A percentile compares a stretch with the other conserved stretches of the same genome.
phyloP scores from a whole-genome alignment of 2,329 filamentous ascomycete genomes.

The Hirsutella minnesotensis region DNA sequence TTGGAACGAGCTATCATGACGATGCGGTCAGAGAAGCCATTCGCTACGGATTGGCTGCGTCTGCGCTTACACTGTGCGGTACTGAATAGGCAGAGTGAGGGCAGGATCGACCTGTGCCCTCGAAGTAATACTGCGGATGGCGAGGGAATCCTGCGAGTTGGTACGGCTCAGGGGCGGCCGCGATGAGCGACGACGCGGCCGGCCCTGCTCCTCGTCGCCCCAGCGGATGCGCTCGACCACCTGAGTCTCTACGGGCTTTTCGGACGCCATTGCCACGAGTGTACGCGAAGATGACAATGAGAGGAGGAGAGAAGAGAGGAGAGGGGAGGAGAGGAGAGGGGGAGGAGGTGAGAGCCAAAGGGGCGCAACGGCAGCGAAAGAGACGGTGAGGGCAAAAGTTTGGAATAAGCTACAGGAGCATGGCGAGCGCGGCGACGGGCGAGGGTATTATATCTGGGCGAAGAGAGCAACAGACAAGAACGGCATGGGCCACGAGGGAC shows the following conservation, averaged over 20 bases:
- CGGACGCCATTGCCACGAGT: constrained; percentile 4
- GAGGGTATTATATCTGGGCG: too few relatives aligned
- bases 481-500: too few relatives aligned
- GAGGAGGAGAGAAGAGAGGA: background rate
- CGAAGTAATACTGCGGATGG: constrained; percentile 26
- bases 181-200: constrained; percentile 8
- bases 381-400: background rate
- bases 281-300: background rate
- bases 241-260: constrained; percentile 6
- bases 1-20: constrained; percentile 30
- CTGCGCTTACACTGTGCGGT: constrained; percentile 36
- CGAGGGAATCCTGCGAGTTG: constrained; percentile 25
- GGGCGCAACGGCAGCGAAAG: background rate
- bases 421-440: background rate
- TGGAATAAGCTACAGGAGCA: background rate
- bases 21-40: background rate
- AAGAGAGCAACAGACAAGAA: too few relatives aligned
- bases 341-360: background rate
- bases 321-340: background rate
- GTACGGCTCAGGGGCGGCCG: constrained; percentile 7
- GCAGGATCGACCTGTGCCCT: constrained; percentile 13
- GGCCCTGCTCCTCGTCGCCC: constrained; percentile 22
- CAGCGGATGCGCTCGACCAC: constrained; percentile 20
- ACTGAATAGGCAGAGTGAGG: constrained; percentile 35
- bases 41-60: too few relatives aligned